A percentile compares a stretch with the other conserved stretches of the same genome.
Evolutionary conservation across 2,329 filamentous ascomycete genomes (phyloP).

Genomic region (Neonectria hederae): DNA sequence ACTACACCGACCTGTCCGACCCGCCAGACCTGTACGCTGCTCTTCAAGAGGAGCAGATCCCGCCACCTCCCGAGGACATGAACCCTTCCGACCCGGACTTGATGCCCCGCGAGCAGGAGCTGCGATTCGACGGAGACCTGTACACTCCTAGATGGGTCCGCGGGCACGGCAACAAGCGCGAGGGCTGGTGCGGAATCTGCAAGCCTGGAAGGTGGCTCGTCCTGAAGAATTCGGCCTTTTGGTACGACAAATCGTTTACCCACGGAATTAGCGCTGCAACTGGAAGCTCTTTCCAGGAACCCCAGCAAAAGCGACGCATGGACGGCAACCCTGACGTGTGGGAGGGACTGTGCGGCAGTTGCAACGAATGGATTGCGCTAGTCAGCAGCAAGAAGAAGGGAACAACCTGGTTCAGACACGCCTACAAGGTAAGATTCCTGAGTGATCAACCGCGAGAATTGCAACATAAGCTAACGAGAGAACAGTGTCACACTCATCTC

Average conservation of each 20-base stretch:
- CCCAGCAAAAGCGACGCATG: slow-evolving; percentile 77
- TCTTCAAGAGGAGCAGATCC: slow-evolving; percentile 76
- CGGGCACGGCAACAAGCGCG: slow-evolving; percentile 85
- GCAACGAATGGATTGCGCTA: slow-evolving; percentile 82
- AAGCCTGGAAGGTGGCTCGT: slow-evolving; percentile 87
- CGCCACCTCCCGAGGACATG: slow-evolving; percentile 83
- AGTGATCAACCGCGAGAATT: background rate
- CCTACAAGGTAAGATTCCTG: slow-evolving; percentile 75
- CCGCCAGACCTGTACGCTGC: slow-evolving; percentile 81
- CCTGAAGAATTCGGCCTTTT: slow-evolving; percentile 89
- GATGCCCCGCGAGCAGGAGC: slow-evolving; percentile 79
- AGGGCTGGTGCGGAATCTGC: slow-evolving; percentile 91
- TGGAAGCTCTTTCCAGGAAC: slow-evolving; percentile 80
- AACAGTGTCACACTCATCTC: slow-evolving; percentile 74
- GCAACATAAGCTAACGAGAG: slow-evolving; percentile 33
- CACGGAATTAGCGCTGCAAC: slow-evolving; percentile 87
- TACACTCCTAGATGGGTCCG: slow-evolving; percentile 88
- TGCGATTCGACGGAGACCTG: slow-evolving; percentile 81
- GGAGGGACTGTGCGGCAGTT: slow-evolving; percentile 82
- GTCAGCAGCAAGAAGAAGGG: slow-evolving; percentile 91
- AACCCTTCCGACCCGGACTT: slow-evolving; percentile 80
- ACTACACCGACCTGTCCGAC: slow-evolving; percentile 78
- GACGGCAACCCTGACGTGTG: slow-evolving; percentile 84
- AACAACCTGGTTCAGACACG: slow-evolving; percentile 91
- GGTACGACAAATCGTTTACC: slow-evolving; percentile 93